Conservation (phyloP, 768 basidiomycete genomes). For the Suillus ampliporus region DNA sequence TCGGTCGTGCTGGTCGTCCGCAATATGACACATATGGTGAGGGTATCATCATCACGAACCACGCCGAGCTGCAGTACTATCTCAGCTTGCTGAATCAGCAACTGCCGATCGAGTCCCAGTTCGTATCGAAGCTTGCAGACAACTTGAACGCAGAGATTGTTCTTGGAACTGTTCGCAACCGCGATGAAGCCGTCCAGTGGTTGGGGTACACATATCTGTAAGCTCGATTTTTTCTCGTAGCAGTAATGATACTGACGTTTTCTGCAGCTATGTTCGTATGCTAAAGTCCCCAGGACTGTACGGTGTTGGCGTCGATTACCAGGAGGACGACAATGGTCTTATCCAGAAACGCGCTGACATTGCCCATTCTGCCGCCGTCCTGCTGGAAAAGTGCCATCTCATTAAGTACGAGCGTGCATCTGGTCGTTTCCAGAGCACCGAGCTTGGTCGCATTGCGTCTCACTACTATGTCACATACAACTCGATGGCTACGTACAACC, state of each 20-base stretch:
- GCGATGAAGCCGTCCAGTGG: constrained; percentile 98
- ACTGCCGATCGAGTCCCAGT: constrained; percentile 95
- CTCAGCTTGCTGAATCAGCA: constrained; percentile 95
- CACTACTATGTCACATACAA: constrained; percentile 95
- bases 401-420: constrained; percentile 91
- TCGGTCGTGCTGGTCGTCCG: constrained; percentile 95
- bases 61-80: constrained; percentile 96
- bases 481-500: constrained; percentile 97
- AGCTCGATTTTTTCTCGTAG: constrained; percentile 36
- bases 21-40: constrained; percentile 98
- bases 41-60: constrained; percentile 98
- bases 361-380: constrained; percentile 88
- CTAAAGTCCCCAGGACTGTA: constrained; percentile 88
- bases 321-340: constrained; percentile 80
- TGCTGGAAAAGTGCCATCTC: constrained; percentile 93
- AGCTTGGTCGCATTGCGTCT: constrained; percentile 92
- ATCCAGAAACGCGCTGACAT: constrained; percentile 96
- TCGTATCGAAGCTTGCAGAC: constrained; percentile 90
- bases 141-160: constrained; percentile 98
- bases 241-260: constrained; percentile 13
- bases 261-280: constrained; percentile 84
- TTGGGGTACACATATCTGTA: constrained; percentile 93
- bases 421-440: constrained; percentile 91
- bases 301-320: constrained; percentile 87
- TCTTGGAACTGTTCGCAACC: constrained; percentile 90